These are phyloP conservation scores for Plasmodium gallinaceum DNA, from an alignment of 169 alveolate species.

Conservation along the genomic window DNA sequence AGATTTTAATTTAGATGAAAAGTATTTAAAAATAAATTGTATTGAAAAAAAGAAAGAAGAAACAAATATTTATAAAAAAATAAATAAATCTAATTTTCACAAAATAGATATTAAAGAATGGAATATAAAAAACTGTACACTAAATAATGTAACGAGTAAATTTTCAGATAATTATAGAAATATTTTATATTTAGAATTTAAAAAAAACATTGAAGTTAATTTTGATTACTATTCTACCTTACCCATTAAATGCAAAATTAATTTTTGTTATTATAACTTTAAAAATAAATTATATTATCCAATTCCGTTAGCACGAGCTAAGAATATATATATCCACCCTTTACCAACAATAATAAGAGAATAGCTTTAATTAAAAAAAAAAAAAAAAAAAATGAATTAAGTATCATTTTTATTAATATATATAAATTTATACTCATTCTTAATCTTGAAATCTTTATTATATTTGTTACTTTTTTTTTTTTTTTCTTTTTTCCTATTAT, in stretches of 20 bases:
- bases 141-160: not conserved
- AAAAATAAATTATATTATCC: constrained; percentile 21
- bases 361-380: not conserved
- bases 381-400: not conserved
- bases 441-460: not conserved
- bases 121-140: constrained; percentile 26
- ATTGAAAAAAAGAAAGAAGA: constrained; percentile 9
- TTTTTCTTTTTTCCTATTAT: constrained; percentile 1
- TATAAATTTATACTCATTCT: not conserved
- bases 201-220: constrained; percentile 37
- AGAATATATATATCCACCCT: constrained; percentile 50
- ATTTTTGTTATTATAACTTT: constrained; percentile 35
- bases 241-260: constrained; percentile 61
- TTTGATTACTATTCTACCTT: constrained; percentile 66
- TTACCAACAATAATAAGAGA: constrained; percentile 8
- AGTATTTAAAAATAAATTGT: constrained; percentile 32
- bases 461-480: constrained; percentile 5
- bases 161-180: constrained; percentile 20
- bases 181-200: constrained; percentile 55
- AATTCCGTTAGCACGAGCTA: constrained; percentile 34
- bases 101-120: constrained; percentile 62
- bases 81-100: constrained; percentile 41
- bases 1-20: constrained; percentile 25
- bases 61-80: constrained; percentile 7
- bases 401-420: too few species aligned